Conservation (phyloP, 345 rosid genomes). For the Iberis pinnata region DNA sequence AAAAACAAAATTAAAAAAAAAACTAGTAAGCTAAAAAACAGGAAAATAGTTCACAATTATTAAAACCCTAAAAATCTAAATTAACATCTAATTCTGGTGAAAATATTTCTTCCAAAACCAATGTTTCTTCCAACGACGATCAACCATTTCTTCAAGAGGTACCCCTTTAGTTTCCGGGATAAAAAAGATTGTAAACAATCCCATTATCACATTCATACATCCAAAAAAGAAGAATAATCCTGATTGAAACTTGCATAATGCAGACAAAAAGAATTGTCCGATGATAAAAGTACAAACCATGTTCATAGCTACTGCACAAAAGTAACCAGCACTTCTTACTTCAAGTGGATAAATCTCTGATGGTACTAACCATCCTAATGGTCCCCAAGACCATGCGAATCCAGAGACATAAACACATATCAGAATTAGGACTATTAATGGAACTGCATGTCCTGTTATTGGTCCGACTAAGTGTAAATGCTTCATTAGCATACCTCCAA, state of each 20-base stretch:
- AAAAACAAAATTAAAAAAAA: background rate
- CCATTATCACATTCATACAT: slow-evolving; percentile 48
- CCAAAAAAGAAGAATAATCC: slow-evolving; percentile 54
- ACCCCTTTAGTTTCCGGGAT: slow-evolving; percentile 59
- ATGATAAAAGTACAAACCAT: slow-evolving; percentile 48
- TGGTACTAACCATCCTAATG: slow-evolving; percentile 62
- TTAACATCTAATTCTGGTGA: background rate
- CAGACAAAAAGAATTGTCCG: slow-evolving; percentile 50
- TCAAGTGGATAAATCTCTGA: slow-evolving; percentile 57
- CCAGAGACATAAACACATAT: slow-evolving; percentile 52
- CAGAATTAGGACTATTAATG: slow-evolving; percentile 30
- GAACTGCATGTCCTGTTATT: slow-evolving; percentile 13
- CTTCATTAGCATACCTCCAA: slow-evolving; percentile 14
- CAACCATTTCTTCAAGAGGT: slow-evolving; percentile 54
- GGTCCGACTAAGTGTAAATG: slow-evolving; percentile 23
- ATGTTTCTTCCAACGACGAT: slow-evolving; percentile 48
- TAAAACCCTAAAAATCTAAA: background rate
- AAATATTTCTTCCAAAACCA: slow-evolving; percentile 42
- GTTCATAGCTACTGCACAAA: slow-evolving; percentile 48
- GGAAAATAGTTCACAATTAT: background rate
- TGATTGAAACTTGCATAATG: slow-evolving; percentile 48
- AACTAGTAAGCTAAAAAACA: background rate
- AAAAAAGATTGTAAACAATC: slow-evolving; percentile 30
- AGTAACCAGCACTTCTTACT: slow-evolving; percentile 53
- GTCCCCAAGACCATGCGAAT: slow-evolving; percentile 70